phyloP scores from a whole-genome alignment of 305 asterid species.

The Nicotiana rustica region DNA sequence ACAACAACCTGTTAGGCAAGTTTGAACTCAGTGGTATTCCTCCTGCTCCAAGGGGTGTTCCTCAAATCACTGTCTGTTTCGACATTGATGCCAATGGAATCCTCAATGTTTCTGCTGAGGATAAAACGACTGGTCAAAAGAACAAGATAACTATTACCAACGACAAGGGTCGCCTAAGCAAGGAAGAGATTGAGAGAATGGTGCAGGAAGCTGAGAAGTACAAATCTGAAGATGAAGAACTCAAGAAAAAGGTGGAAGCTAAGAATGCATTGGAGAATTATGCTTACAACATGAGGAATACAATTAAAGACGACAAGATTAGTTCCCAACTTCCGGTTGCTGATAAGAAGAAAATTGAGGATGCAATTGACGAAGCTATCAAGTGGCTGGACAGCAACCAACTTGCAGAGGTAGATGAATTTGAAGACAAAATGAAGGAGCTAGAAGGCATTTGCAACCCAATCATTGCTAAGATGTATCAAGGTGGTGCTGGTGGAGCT shows the following conservation, averaged over 20 bases:
- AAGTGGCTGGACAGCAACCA: conserved; percentile 41
- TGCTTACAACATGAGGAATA: conserved; percentile 41
- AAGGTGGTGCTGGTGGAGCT: conserved; percentile 39
- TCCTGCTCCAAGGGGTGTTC: conserved; percentile 40
- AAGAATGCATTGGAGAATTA: conserved; percentile 41
- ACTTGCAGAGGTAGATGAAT: conserved; percentile 39
- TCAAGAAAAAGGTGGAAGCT: conserved; percentile 40
- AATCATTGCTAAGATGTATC: conserved; percentile 40
- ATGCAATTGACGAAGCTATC: conserved; percentile 38
- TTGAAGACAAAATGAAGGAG: conserved; percentile 42
- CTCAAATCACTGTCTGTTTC: conserved; percentile 38
- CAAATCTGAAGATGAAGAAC: conserved; percentile 43
- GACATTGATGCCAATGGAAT: conserved; percentile 43
- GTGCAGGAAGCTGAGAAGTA: conserved; percentile 44
- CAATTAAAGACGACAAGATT: conserved; percentile 41
- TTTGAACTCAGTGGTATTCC: conserved; percentile 41
- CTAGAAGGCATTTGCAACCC: conserved; percentile 45
- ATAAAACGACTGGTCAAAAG: conserved; percentile 41
- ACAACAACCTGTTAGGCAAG: conserved; percentile 38
- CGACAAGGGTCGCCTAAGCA: conserved; percentile 37
- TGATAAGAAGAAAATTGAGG: conserved; percentile 41
- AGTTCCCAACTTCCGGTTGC: conserved; percentile 24
- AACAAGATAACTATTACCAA: conserved; percentile 43
- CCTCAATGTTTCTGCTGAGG: conserved; percentile 38
- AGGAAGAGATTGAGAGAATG: conserved; percentile 42